A percentile compares a stretch with the other conserved stretches of the same genome.
Evolutionary conservation across 2,329 filamentous ascomycete genomes (phyloP).

Genomic region (Exophiala bonariae): DNA sequence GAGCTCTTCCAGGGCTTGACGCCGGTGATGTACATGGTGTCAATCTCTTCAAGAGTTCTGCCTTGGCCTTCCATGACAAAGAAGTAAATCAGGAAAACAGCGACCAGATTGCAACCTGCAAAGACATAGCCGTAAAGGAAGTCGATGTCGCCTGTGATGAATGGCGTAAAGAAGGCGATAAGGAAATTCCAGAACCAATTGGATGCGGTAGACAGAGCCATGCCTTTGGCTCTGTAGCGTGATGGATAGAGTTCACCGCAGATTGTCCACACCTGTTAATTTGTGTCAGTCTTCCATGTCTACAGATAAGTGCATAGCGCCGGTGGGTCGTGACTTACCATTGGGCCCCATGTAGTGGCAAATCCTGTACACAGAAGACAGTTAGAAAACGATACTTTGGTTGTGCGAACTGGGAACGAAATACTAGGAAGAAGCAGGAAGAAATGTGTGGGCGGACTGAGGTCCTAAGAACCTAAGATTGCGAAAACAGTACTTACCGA

Average conservation of each 20-base stretch:
- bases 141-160: conserved; percentile 71
- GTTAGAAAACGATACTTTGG: conserved; percentile 76
- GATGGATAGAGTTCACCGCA: conserved; percentile 47
- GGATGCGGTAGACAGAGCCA: conserved; percentile 52
- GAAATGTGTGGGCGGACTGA: too few relatives aligned
- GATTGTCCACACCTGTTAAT: conserved; percentile 39
- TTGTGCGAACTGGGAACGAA: too few relatives aligned
- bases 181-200: conserved; percentile 81
- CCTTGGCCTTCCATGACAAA: conserved; percentile 71
- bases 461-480: too few relatives aligned
- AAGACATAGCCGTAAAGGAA: conserved; percentile 80
- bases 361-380: conserved; percentile 57
- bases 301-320: conserved; percentile 40
- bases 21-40: conserved; percentile 70
- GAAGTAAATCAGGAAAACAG: conserved; percentile 69
- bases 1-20: conserved; percentile 56
- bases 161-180: conserved; percentile 76
- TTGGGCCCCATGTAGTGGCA: conserved; percentile 79
- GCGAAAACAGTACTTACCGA: too few relatives aligned
- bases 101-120: conserved; percentile 68
- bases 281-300: conserved; percentile 20
- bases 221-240: conserved; percentile 38
- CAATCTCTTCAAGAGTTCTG: conserved; percentile 74
- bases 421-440: too few relatives aligned
- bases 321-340: conserved; percentile 29